These are phyloP conservation scores for Pestalotiopsis sp. DNA, from an alignment of 2,329 filamentous ascomycete species.

Conservation along the genomic window DNA sequence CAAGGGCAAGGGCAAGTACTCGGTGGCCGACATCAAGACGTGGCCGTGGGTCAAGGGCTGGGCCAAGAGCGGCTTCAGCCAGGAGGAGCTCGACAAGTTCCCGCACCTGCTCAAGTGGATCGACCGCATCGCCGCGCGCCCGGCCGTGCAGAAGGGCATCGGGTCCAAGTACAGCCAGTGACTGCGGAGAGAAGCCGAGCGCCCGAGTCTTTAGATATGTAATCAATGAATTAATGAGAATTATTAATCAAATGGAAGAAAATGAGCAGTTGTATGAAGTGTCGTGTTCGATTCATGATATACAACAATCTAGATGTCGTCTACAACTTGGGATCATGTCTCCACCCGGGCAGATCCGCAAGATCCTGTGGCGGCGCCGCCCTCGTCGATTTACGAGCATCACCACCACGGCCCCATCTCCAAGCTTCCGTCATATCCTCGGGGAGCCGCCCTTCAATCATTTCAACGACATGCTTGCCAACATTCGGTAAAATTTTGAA, in stretches of 20 bases:
- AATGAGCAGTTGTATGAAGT: too few relatives aligned
- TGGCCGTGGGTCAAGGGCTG: constrained; percentile 54
- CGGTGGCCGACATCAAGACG: constrained; percentile 54
- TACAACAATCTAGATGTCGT: background rate
- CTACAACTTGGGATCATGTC: constrained; percentile 22
- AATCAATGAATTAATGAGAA: background rate
- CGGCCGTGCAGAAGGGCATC: constrained; percentile 39
- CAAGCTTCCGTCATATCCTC: constrained; percentile 42
- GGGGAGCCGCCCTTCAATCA: constrained; percentile 42
- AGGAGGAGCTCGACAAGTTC: constrained; percentile 52
- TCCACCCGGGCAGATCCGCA: constrained; percentile 48
- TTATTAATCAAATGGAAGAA: background rate
- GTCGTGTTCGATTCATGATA: background rate
- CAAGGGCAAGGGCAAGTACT: constrained; percentile 56
- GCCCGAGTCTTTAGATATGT: background rate
- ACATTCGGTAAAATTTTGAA: constrained; percentile 50
- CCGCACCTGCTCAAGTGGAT: constrained; percentile 56
- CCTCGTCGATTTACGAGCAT: constrained; percentile 44
- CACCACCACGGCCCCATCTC: constrained; percentile 48
- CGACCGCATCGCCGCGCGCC: constrained; percentile 49
- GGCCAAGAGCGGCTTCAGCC: constrained; percentile 42
- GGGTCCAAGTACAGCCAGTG: constrained; percentile 20
- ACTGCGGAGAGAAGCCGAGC: background rate
- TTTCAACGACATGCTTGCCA: constrained; percentile 48
- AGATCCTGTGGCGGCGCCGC: constrained; percentile 44